These are phyloP conservation scores for Suillus fuscotomentosus DNA, from an alignment of 768 basidiomycete genomes.

Conservation along the genomic window DNA sequence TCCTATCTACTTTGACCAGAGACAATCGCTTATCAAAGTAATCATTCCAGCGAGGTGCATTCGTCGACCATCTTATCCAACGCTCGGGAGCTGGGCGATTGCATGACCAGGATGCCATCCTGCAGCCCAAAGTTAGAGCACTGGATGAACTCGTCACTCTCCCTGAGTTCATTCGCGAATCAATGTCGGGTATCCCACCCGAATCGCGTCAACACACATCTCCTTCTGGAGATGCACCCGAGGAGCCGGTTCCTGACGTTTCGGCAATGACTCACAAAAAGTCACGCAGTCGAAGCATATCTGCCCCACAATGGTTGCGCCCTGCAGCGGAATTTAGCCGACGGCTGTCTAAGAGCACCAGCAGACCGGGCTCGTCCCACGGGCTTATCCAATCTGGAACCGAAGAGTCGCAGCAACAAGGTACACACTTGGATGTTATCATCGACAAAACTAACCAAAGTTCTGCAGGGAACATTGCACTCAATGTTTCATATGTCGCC, in stretches of 20 bases:
- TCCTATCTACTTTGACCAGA: not conserved
- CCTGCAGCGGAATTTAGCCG: slow-evolving; percentile 18
- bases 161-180: slow-evolving; percentile 63
- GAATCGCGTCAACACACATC: not conserved
- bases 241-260: slow-evolving; percentile 14
- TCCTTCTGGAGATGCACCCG: slow-evolving; percentile 8
- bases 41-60: slow-evolving; percentile 57
- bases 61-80: slow-evolving; percentile 69
- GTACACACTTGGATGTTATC: not conserved
- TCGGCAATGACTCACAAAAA: slow-evolving; percentile 25
- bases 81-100: slow-evolving; percentile 76
- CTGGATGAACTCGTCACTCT: slow-evolving; percentile 37
- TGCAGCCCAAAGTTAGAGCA: slow-evolving; percentile 4
- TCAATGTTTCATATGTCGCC: slow-evolving; percentile 52
- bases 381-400: slow-evolving; percentile 20
- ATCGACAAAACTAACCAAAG: not conserved
- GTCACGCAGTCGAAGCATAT: slow-evolving; percentile 49
- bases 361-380: slow-evolving; percentile 26
- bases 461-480: slow-evolving; percentile 11
- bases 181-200: slow-evolving; percentile 37
- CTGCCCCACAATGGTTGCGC: slow-evolving; percentile 60
- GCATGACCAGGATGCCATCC: slow-evolving; percentile 75
- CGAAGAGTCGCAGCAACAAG: not conserved
- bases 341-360: slow-evolving; percentile 14
- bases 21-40: slow-evolving; percentile 9